Percentiles rank a stretch among this genome's conserved stretches.
Conservation (phyloP, 345 rosid species). For the Viola odorata region DNA sequence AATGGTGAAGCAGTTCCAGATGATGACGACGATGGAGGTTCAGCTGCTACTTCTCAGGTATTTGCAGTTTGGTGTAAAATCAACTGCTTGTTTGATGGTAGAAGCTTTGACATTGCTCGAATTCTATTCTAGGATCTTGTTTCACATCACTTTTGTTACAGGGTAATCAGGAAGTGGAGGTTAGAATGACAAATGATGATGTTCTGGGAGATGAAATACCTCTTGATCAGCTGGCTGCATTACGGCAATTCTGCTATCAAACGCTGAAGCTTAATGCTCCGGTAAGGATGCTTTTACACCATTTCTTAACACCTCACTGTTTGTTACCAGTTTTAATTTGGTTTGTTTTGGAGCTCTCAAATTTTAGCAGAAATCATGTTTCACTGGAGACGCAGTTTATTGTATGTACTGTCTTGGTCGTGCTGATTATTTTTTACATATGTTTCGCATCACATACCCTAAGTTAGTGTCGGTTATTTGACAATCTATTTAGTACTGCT, state of each 20-base stretch:
- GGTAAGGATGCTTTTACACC: slow-evolving; percentile 33
- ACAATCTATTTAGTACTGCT: too few relatives aligned
- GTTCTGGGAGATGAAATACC: slow-evolving; percentile 96
- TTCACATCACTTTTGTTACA: slow-evolving; percentile 22
- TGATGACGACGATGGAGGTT: slow-evolving; percentile 59
- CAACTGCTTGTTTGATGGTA: background rate
- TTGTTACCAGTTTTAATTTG: slow-evolving; percentile 1
- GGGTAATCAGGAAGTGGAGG: slow-evolving; percentile 56
- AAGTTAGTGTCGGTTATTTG: too few relatives aligned
- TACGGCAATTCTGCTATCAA: slow-evolving; percentile 64
- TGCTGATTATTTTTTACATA: background rate
- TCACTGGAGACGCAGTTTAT: too few relatives aligned
- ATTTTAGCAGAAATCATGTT: background rate
- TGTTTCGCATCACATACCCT: too few relatives aligned
- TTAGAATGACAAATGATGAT: slow-evolving; percentile 83
- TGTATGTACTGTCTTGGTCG: background rate
- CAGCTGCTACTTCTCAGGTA: slow-evolving; percentile 43
- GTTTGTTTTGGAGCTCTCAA: background rate
- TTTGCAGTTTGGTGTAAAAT: slow-evolving; percentile 18
- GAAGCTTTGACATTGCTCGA: background rate
- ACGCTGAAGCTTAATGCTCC: slow-evolving; percentile 54
- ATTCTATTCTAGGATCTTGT: background rate
- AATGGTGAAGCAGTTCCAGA: slow-evolving; percentile 91
- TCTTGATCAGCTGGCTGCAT: slow-evolving; percentile 53
- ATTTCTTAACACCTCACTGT: background rate